These are phyloP conservation scores for Pichia cabralensis DNA, from an alignment of 805 yeast species.

Conservation along the genomic window DNA sequence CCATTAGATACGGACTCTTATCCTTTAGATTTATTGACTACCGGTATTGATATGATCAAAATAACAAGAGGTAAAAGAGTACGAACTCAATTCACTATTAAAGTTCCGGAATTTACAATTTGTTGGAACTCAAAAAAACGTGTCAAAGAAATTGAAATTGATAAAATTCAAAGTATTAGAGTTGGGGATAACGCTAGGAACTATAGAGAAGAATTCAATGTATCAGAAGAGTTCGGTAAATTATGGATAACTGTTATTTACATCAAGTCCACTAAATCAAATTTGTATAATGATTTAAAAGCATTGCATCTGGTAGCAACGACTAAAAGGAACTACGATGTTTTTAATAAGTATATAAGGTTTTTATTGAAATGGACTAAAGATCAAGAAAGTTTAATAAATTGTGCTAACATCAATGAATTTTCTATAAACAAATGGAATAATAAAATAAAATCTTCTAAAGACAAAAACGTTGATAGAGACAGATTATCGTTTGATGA, in stretches of 20 bases:
- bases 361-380: slow-evolving; percentile 33
- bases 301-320: slow-evolving; percentile 72
- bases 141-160: slow-evolving; percentile 40
- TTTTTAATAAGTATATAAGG: slow-evolving; percentile 44
- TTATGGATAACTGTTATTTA: slow-evolving; percentile 78
- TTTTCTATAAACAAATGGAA: slow-evolving; percentile 7
- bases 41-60: slow-evolving; percentile 54
- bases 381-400: slow-evolving; percentile 8
- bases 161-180: slow-evolving; percentile 53
- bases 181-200: slow-evolving; percentile 64
- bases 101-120: slow-evolving; percentile 43
- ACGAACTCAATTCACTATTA: slow-evolving; percentile 45
- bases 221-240: slow-evolving; percentile 52
- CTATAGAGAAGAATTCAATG: slow-evolving; percentile 76
- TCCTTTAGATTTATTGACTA: neutral
- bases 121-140: slow-evolving; percentile 46
- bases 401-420: slow-evolving; percentile 3
- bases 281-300: slow-evolving; percentile 44
- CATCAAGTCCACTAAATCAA: slow-evolving; percentile 25
- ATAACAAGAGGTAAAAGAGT: slow-evolving; percentile 64
- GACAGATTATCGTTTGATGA: slow-evolving; percentile 47
- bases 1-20: slow-evolving; percentile 3
- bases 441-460: no score
- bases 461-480: slow-evolving; percentile 3
- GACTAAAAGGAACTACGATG: slow-evolving; percentile 38